Evolutionary conservation across 2,329 filamentous ascomycete species (phyloP), one percentile per base, ranked within the genome.

Genomic region (Fusarium sambucinum): DNA sequence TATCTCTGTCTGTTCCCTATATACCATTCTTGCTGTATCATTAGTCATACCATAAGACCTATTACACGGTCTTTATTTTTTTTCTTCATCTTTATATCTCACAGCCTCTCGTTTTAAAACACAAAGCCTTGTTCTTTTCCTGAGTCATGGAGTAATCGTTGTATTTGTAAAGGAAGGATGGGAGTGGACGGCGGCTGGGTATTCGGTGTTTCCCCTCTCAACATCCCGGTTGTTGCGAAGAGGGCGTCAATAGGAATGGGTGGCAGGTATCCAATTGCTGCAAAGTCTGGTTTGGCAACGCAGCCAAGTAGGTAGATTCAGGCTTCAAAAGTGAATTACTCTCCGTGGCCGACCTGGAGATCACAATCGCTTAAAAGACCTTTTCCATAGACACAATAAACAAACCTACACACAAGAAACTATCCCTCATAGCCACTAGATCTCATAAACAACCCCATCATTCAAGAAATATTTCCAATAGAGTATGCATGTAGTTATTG

Each of bases 11-110:
- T 48, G 19, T 38, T 52, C 52, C 41, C 55, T 44, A 51, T 73
- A 71, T 73, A 71, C 68, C 65, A 69, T 73, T 68, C 64, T 59
- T 66, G 32, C 30, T 59, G 68, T 73, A 72, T 55, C 65, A 62
- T 69, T 71, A 71, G 37, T 64, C 59, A 55, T 61, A 63, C 44
- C 53, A 54, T 42, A 57, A 55, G 65, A 48, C 52, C 25, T 48
- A 32, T 10, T 25, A 29, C 19, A 53, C 23, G 17, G 56, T 47
- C 62, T 71, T 59, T 27, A 11, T 67, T 62, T 54, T 50, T 47
- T 52, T 51, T 46, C 46, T 63, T 51, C 46, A 51, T 44, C 29
- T 48, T 35, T 55, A 17, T 37, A 25, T 16, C 48, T 55, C 27
- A 6, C 35, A 45, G 48, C 41, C 61, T 51, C 63, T 55, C 55